These are phyloP conservation scores for Pleurotus sapidus DNA, from an alignment of 768 basidiomycete genomes.

Conservation along the genomic window DNA sequence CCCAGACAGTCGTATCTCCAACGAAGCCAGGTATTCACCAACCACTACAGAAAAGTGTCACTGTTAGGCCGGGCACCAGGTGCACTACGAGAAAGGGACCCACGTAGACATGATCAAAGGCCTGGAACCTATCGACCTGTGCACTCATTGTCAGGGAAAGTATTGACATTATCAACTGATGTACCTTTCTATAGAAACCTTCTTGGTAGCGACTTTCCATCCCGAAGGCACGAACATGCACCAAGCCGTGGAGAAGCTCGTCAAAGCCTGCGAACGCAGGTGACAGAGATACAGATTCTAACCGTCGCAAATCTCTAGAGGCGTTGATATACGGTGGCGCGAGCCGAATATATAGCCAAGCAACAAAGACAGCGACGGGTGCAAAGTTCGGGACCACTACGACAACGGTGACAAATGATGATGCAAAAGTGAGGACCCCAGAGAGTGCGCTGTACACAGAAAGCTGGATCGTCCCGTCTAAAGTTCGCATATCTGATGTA, in stretches of 20 bases:
- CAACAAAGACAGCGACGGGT: conserved; percentile 65
- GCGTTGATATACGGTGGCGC: conserved; percentile 59
- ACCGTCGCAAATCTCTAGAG: conserved; percentile 63
- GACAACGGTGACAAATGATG: conserved; percentile 63
- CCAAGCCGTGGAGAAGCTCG: conserved; percentile 63
- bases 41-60: conserved; percentile 41
- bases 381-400: conserved; percentile 61
- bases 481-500: conserved; percentile 71
- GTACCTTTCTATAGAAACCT: conserved; percentile 54
- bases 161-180: not conserved
- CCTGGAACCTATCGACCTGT: conserved; percentile 65
- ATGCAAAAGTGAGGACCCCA: conserved; percentile 58
- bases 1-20: conserved; percentile 78
- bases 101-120: conserved; percentile 70
- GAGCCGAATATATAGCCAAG: conserved; percentile 64
- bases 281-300: conserved; percentile 66
- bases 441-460: conserved; percentile 54
- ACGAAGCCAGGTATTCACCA: conserved; percentile 65
- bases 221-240: conserved; percentile 68
- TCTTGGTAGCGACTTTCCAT: conserved; percentile 70
- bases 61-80: conserved; percentile 16
- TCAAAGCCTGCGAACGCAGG: conserved; percentile 76
- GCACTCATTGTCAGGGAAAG: conserved; percentile 28
- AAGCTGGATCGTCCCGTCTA: conserved; percentile 60
- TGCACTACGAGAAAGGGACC: conserved; percentile 19